Evolutionary conservation across 164 flowering plant species (phyloP).

Genomic region (Umbellularia californica): DNA sequence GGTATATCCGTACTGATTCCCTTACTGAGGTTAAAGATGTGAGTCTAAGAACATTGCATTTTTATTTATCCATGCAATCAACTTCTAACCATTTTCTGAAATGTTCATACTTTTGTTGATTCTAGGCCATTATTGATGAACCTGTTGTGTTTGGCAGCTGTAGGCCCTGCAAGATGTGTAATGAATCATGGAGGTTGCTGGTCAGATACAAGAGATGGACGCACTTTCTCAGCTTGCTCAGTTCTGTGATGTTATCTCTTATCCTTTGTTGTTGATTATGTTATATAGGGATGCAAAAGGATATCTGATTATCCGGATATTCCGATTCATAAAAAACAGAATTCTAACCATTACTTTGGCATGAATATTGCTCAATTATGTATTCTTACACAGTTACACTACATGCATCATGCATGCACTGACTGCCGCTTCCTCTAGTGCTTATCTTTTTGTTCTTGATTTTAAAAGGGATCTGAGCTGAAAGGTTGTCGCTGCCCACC

Average conservation of each 20-base stretch:
- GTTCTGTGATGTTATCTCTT: constrained; percentile 44
- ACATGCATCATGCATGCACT: not conserved
- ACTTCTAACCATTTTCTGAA: not conserved
- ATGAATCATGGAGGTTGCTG: constrained; percentile 93
- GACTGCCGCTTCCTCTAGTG: too few species aligned
- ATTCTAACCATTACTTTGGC: too few species aligned
- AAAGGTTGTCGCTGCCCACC: constrained; percentile 72
- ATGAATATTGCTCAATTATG: not conserved
- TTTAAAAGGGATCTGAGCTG: constrained; percentile 43
- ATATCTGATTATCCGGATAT: too few species aligned
- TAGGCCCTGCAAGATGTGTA: constrained; percentile 75
- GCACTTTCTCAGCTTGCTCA: constrained; percentile 73
- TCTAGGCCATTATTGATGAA: not conserved
- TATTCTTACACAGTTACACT: not conserved
- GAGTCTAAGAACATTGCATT: not conserved
- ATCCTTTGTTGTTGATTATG: not conserved
- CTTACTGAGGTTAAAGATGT: not conserved
- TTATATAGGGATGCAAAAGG: not conserved
- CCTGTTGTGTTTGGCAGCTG: constrained; percentile 41
- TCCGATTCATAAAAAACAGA: too few species aligned
- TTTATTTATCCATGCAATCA: not conserved
- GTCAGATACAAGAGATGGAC: constrained; percentile 57
- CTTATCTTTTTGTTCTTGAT: not conserved
- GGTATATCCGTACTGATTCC: not conserved
- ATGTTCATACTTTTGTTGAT: not conserved